Evolutionary conservation across 495 filamentous ascomycete species (phyloP), one percentile per base, ranked within the genome.

Genomic region (Penicillium canariense): DNA sequence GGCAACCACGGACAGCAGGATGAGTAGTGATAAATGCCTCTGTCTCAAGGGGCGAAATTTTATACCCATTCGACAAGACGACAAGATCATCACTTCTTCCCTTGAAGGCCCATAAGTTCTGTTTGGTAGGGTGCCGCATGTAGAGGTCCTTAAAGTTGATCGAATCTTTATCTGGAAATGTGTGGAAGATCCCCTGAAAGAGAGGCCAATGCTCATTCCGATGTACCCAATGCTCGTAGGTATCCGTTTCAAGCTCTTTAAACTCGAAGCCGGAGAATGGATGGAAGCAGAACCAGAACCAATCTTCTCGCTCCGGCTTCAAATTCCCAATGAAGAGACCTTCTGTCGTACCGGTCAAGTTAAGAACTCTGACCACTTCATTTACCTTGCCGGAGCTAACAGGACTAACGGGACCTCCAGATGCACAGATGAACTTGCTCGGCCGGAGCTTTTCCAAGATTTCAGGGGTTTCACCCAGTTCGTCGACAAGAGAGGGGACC

Each of bases 1-100:
- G n/a, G 20, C 43, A 46, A 12, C 43, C 43, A 22, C 10, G n/a
- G 22, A 46, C 28, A 12, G 26, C 43, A 23, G 22, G 43, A 28
- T 46, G 43, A 46, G 43, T 46, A 12, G 43, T 46, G 43, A 46
- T 46, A 22, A 46, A 46, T 46, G 43, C 43, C 43, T 46, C 43
- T 46, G 43, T 46, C n/a, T 46, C 43, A 20, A 46, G 43, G 23
- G 23, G 43, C 43, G 43, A 46, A 12, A 46, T 46, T 12, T 46
- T 46, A 28, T 46, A 46, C n/a, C 43, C 43, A 46, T 46, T 46
- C 23, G 43, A 46, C 43, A 46, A 28, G 20, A 46, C 43, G 22
- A 46, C 43, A 46, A 28, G 43, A 46, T 46, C 43, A 22, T 46
- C 43, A 12, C 43, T 46, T 46, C 43, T 46, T 46, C 43, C 43